A percentile compares a stretch with the other conserved stretches of the same genome.
phyloP scores from a whole-genome alignment of 1,284 basidiomycete genomes.

The Ustilago xerochloae region DNA sequence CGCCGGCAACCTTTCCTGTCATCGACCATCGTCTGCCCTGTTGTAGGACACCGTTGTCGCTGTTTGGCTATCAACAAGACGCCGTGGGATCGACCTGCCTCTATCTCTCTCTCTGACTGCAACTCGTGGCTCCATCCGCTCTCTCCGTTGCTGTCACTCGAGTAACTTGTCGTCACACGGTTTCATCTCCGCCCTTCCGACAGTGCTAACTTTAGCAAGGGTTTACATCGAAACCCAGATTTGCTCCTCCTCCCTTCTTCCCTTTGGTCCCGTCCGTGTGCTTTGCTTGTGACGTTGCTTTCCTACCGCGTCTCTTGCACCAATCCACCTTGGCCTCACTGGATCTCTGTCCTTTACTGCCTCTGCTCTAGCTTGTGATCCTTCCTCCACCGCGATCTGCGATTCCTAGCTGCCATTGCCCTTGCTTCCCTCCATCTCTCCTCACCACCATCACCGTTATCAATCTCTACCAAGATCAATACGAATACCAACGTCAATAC shows the following conservation, averaged over 20 bases:
- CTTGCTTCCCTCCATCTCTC: background rate
- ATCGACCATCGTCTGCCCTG: background rate
- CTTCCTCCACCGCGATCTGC: background rate
- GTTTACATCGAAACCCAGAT: constrained; percentile 26
- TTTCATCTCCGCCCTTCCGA: constrained; percentile 11
- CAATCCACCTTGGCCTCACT: background rate
- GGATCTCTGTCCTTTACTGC: background rate
- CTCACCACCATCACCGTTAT: background rate
- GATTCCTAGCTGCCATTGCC: background rate
- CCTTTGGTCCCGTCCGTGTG: background rate
- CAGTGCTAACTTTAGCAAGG: constrained; percentile 15
- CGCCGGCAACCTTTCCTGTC: constrained; percentile 2
- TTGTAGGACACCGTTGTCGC: background rate
- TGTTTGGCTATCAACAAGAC: too few species aligned
- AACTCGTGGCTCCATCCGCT: constrained; percentile 7
- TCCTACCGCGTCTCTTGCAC: background rate
- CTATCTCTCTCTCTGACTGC: background rate
- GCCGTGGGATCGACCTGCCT: constrained; percentile 2
- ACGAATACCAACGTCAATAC: background rate
- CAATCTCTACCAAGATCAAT: constrained; percentile 1
- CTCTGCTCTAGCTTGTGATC: background rate
- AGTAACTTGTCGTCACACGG: constrained; percentile 15
- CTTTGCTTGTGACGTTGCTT: background rate
- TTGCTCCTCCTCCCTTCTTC: background rate
- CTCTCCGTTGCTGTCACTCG: background rate